Conservation (phyloP, 2,329 filamentous ascomycete species). For the Torrubiellomyces zombiae region DNA sequence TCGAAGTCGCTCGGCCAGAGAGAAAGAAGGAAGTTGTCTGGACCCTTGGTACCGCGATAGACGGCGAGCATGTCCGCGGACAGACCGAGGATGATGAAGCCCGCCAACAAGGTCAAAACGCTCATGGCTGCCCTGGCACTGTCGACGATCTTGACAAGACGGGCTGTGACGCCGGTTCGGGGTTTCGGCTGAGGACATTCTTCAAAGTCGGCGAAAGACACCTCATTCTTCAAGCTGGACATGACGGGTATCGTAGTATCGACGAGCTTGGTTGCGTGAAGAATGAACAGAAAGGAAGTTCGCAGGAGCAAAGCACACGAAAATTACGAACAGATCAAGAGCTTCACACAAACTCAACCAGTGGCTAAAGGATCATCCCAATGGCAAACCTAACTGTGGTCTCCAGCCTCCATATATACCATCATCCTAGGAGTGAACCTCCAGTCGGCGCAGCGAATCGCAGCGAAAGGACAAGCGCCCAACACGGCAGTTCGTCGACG, state of each 20-base stretch:
- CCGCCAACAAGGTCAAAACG: constrained; percentile 30
- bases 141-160: constrained; percentile 24
- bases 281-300: constrained; percentile 3
- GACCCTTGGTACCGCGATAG: constrained; percentile 36
- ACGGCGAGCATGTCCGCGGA: constrained; percentile 36
- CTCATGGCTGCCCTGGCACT: constrained; percentile 29
- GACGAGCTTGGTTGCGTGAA: no score
- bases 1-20: constrained; percentile 43
- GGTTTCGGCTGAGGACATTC: no score
- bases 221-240: constrained; percentile 19
- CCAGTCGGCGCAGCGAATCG: no score
- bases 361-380: no score
- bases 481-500: no score
- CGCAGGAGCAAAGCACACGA: constrained; percentile 1
- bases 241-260: no score
- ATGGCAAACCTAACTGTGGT: not conserved
- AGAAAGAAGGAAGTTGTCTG: constrained; percentile 29
- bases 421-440: no score
- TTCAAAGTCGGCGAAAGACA: constrained; percentile 31
- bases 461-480: no score
- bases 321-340: no score
- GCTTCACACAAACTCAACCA: constrained; percentile 2
- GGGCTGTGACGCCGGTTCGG: constrained; percentile 26
- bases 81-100: constrained; percentile 35
- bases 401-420: no score